phyloP scores from a whole-genome alignment of 495 filamentous ascomycete genomes.

The Penicillium macrosclerotiorum region DNA sequence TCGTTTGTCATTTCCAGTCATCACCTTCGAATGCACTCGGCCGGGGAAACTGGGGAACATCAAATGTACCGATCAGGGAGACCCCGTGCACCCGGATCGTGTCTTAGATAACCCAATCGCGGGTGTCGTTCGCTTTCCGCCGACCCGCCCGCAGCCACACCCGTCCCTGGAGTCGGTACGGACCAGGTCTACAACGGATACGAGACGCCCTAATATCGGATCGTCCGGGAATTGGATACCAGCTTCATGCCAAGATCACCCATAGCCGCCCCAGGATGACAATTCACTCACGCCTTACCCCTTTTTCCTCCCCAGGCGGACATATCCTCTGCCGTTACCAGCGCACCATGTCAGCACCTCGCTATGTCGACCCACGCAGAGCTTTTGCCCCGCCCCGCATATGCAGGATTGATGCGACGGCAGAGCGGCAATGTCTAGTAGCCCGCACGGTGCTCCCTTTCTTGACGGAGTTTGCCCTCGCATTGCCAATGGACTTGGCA shows the following conservation, averaged over 20 bases:
- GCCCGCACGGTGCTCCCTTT: too few relatives aligned
- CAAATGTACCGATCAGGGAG: not conserved
- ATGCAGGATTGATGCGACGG: not conserved
- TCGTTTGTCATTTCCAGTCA: too few relatives aligned
- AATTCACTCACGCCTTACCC: not conserved
- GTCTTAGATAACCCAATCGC: conserved; percentile 16
- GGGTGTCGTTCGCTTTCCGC: conserved; percentile 10
- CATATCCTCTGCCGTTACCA: not conserved
- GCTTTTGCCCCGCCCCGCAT: too few relatives aligned
- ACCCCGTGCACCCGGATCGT: not conserved
- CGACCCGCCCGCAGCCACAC: conserved; percentile 14
- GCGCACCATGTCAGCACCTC: not conserved
- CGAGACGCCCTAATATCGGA: too few relatives aligned
- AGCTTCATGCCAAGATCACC: not conserved
- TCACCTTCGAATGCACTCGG: too few relatives aligned
- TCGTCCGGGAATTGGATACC: not conserved
- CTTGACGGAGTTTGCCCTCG: too few relatives aligned
- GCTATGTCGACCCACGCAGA: too few relatives aligned
- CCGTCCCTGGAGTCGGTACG: not conserved
- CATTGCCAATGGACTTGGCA: not conserved
- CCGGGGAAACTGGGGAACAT: not conserved
- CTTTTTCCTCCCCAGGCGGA: not conserved
- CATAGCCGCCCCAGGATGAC: not conserved
- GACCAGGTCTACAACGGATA: too few relatives aligned
- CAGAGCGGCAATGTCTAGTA: too few relatives aligned